These are phyloP conservation scores for Mucor piriformis DNA, from an alignment of 371 early-diverging fungal genomes.

Conservation along the genomic window DNA sequence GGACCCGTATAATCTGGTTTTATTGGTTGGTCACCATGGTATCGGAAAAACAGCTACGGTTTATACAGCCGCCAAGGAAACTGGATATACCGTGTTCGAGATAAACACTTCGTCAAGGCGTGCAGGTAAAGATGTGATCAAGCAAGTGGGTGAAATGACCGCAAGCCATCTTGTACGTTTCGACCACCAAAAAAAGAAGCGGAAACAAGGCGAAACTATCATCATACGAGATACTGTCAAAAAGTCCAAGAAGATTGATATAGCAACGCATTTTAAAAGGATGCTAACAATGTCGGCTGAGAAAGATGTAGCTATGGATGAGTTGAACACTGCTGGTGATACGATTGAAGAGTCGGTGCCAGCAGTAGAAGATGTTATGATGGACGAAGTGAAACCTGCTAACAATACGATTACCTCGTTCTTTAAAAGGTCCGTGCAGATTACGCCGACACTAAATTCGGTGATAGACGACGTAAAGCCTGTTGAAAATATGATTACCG, in stretches of 20 bases:
- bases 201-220: conserved; percentile 6
- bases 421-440: background rate
- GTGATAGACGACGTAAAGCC: too few species aligned
- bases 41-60: conserved; percentile 78
- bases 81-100: conserved; percentile 76
- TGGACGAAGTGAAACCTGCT: background rate
- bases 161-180: conserved; percentile 64
- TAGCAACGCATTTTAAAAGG: conserved; percentile 29
- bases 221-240: conserved; percentile 15
- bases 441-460: too few species aligned
- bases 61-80: conserved; percentile 70
- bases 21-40: conserved; percentile 71
- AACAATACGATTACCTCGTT: background rate
- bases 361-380: background rate
- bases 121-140: conserved; percentile 69
- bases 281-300: background rate
- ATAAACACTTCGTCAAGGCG: conserved; percentile 69
- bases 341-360: too few species aligned
- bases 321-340: too few species aligned
- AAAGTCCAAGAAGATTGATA: conserved; percentile 21
- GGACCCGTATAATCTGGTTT: conserved; percentile 37
- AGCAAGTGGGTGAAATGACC: conserved; percentile 68
- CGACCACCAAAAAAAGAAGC: conserved; percentile 10
- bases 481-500: too few species aligned
- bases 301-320: background rate